These are phyloP conservation scores for Suillus alpinus DNA, from an alignment of 768 basidiomycete genomes.

Conservation along the genomic window DNA sequence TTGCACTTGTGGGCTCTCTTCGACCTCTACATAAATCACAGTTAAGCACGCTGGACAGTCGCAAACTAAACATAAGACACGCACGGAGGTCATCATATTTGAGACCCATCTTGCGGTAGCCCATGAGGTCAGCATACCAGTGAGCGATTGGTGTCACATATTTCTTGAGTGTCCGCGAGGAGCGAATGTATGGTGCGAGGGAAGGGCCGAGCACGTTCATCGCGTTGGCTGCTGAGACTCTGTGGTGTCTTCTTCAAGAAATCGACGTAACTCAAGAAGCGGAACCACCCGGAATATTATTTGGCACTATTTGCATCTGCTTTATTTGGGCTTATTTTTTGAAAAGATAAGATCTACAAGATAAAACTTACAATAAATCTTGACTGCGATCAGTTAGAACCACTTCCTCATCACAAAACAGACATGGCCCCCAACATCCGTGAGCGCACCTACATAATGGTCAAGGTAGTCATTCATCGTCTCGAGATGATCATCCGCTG, in stretches of 20 bases:
- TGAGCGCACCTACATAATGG: conserved; percentile 99
- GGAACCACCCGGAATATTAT: conserved; percentile 31
- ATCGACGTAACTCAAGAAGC: conserved; percentile 11
- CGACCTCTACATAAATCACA: conserved; percentile 49
- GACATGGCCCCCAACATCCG: conserved; percentile 39
- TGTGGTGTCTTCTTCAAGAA: conserved; percentile 30
- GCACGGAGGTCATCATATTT: conserved; percentile 92
- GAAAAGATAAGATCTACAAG: conserved; percentile 35
- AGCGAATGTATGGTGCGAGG: conserved; percentile 72
- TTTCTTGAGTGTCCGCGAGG: conserved; percentile 62
- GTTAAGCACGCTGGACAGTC: neutral
- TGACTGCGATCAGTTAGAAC: conserved; percentile 13
- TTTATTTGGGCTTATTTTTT: conserved; percentile 14
- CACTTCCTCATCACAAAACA: conserved; percentile 31
- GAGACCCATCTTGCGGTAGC: conserved; percentile 86
- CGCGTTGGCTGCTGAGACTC: conserved; percentile 24
- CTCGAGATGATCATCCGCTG: neutral
- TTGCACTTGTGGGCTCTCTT: conserved; percentile 77
- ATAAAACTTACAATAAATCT: conserved; percentile 23
- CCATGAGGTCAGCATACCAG: conserved; percentile 77
- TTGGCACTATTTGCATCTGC: conserved; percentile 43
- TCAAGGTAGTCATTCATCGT: conserved; percentile 65
- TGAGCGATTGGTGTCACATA: conserved; percentile 75
- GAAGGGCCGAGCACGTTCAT: conserved; percentile 63
- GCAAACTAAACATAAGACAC: conserved; percentile 32